Conservation (phyloP, 345 rosid genomes). For the Pistacia vera region DNA sequence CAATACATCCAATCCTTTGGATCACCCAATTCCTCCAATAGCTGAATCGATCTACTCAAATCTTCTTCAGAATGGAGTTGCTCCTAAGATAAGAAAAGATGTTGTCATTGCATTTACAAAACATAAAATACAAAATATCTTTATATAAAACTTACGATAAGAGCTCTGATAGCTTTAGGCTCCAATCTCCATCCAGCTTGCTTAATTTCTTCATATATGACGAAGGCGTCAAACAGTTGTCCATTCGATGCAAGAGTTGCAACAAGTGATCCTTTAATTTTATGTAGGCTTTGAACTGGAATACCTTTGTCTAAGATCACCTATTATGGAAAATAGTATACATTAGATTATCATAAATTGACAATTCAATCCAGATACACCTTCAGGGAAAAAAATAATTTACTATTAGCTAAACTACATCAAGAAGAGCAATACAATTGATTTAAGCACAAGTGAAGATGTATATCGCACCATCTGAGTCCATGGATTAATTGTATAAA, state of each 20-base stretch:
- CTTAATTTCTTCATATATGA: constrained; percentile 66
- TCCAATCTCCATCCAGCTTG: constrained; percentile 44
- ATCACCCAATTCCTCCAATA: constrained; percentile 63
- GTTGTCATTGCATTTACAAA: not conserved
- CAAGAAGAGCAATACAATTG: constrained; percentile 1
- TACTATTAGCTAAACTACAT: not conserved
- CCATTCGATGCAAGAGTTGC: constrained; percentile 72
- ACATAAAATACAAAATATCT: not conserved
- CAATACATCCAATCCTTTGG: constrained; percentile 57
- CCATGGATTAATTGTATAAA: too few species aligned
- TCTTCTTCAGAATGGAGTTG: constrained; percentile 46
- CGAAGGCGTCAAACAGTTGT: constrained; percentile 64
- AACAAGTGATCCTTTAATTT: constrained; percentile 66
- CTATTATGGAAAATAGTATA: constrained; percentile 34
- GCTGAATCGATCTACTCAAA: constrained; percentile 43
- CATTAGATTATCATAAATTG: not conserved
- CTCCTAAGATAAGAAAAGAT: constrained; percentile 44
- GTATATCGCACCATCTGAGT: not conserved
- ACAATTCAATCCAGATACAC: not conserved
- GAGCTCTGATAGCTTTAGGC: constrained; percentile 61
- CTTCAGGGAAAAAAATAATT: not conserved
- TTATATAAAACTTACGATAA: constrained; percentile 46
- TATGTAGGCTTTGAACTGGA: constrained; percentile 42
- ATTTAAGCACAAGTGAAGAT: not conserved
- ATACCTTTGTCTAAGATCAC: constrained; percentile 52